Evolutionary conservation across 108 stramenopile genomes (phyloP), one percentile per base, ranked within the genome.

Genomic region (Skeletonema potamos): DNA sequence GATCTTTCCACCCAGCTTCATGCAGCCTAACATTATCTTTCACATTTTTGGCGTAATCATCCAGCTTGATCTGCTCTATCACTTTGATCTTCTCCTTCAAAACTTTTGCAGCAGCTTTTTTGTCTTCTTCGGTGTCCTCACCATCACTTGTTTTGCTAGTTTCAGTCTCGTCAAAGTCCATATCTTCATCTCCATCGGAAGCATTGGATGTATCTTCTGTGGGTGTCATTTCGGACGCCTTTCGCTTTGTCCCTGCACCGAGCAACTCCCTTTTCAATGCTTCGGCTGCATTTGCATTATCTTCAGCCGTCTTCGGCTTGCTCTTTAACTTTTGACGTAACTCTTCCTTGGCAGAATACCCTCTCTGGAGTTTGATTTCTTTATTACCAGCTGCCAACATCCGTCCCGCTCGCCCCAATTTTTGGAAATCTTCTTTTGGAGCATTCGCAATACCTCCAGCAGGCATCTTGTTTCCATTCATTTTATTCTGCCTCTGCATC

Each of bases 1-100:
- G 89, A 81, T 93, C 90, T 75, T 97, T 98, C 97, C 98, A 98
- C 2, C 99, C 99, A 33, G 70, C 77, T 73, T 97, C 96, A 75
- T 97, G 97, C 26, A 98, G 79, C 24, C 90, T 86, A 24, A 98
- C 97, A 66, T 94, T 93, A 73, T 98, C 97, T 51, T 85, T 73
- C 10, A 96, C 89, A 62, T 86, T 88, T 37, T 92, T 83, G 18
- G 92, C 81, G 71, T 86, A 86, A 27, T 88, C 89, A 56, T 92
- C 91, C 72, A 94, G 67, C 70, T 96, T 82, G n/a, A 90, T 83
- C 27, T 77, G 68, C 61, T 87, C 85, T 33, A 82, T 69, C 10
- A 59, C 85, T 66, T 92, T 89, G 3, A 96, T 87, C 66, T 85
- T 90, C 41, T 91, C 91, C 67, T 94, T 96, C 66, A 95, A 84